Conservation (phyloP, 2,329 filamentous ascomycete species). For the Trichoderma harzianum region DNA sequence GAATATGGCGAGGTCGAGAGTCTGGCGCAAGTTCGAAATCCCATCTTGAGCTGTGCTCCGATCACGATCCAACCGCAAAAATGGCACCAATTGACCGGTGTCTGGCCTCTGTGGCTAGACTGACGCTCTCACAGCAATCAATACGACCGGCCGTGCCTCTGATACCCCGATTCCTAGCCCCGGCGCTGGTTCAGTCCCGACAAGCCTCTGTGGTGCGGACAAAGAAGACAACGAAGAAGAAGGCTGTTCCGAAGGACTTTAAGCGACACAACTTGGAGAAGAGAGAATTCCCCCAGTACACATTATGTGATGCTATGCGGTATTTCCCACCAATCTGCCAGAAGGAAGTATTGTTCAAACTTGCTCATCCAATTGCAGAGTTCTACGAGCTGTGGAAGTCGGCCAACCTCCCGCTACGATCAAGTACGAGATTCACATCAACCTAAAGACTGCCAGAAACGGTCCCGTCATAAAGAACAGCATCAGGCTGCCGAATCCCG, state of each 20-base stretch:
- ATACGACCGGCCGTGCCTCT: constrained; percentile 41
- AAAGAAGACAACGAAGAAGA: constrained; percentile 56
- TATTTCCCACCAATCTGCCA: constrained; percentile 34
- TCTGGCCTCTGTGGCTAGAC: constrained; percentile 52
- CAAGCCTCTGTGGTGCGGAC: constrained; percentile 40
- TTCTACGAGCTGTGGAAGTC: constrained; percentile 89
- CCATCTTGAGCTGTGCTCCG: constrained; percentile 28
- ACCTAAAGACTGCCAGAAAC: constrained; percentile 78
- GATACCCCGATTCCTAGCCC: constrained; percentile 50
- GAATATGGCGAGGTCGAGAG: constrained; percentile 1
- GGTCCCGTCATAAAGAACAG: constrained; percentile 84
- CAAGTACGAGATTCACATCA: constrained; percentile 89
- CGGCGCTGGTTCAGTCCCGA: constrained; percentile 44
- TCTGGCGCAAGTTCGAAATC: constrained; percentile 18
- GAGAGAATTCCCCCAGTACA: constrained; percentile 63
- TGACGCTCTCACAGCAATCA: constrained; percentile 41
- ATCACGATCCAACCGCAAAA: constrained; percentile 23
- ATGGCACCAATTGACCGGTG: constrained; percentile 55
- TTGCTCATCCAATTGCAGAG: constrained; percentile 48
- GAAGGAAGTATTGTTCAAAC: neutral
- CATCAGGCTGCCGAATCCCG: constrained; percentile 81
- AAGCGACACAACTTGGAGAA: constrained; percentile 64
- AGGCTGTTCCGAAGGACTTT: constrained; percentile 60
- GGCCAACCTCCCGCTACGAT: constrained; percentile 67
- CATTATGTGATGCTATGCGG: constrained; percentile 92